A percentile compares a stretch with the other conserved stretches of the same genome.
These are phyloP conservation scores for Colletotrichum limetticola DNA, from an alignment of 2,329 filamentous ascomycete species.

Conservation along the genomic window DNA sequence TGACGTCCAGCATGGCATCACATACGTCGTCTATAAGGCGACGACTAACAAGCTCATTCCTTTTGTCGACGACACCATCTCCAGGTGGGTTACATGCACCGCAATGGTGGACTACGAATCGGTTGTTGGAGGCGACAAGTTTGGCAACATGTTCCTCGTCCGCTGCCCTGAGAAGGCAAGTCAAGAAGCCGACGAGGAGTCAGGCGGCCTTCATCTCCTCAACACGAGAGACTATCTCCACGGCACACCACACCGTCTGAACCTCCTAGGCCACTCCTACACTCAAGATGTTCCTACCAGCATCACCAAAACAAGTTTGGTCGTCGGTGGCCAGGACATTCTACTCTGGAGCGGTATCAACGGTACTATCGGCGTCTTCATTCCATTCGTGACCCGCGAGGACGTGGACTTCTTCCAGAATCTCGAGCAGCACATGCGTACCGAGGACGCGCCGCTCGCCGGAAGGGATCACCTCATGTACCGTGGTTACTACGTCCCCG, in stretches of 20 bases:
- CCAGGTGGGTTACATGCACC: constrained; percentile 90
- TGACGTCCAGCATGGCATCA: constrained; percentile 92
- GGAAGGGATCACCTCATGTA: constrained; percentile 97
- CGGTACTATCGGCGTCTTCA: constrained; percentile 91
- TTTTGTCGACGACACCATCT: constrained; percentile 89
- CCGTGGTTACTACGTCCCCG: constrained; percentile 93
- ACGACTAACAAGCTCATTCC: constrained; percentile 92
- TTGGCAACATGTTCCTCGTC: constrained; percentile 94
- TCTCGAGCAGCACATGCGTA: constrained; percentile 87
- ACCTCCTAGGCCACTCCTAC: constrained; percentile 89
- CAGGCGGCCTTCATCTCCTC: constrained; percentile 87
- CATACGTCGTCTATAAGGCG: constrained; percentile 92
- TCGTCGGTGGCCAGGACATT: constrained; percentile 91
- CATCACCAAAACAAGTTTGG: constrained; percentile 87
- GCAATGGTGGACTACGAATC: constrained; percentile 99
- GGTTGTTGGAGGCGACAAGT: constrained; percentile 94
- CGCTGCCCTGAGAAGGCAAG: constrained; percentile 88
- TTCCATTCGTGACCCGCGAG: constrained; percentile 91
- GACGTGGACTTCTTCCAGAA: constrained; percentile 98
- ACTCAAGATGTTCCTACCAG: constrained; percentile 92
- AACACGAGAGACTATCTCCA: constrained; percentile 92
- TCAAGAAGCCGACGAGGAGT: constrained; percentile 91
- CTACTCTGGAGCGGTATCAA: constrained; percentile 94
- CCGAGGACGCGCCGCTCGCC: constrained; percentile 86
- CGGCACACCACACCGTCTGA: constrained; percentile 85